A percentile compares a stretch with the other conserved stretches of the same genome.
These are phyloP conservation scores for Amoebophrya sp. DNA, from an alignment of 169 alveolate species.

Conservation along the genomic window DNA sequence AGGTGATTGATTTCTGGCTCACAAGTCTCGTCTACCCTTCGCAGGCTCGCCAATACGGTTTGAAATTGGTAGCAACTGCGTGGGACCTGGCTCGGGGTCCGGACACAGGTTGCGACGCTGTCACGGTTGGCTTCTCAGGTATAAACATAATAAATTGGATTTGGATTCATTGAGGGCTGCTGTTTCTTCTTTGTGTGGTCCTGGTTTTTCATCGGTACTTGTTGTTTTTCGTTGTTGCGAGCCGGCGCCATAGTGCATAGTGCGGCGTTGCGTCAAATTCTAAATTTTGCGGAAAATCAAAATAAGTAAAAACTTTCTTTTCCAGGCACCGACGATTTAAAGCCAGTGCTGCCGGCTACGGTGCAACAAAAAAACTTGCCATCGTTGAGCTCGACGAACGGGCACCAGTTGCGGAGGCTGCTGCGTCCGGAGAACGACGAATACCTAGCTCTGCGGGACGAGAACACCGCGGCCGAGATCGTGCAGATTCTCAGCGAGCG, in stretches of 20 bases:
- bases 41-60: not conserved
- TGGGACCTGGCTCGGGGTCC: not conserved
- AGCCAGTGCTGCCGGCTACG: not conserved
- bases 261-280: no score
- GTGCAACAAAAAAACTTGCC: not conserved
- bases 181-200: no score
- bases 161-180: no score
- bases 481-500: not conserved
- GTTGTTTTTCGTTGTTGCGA: no score
- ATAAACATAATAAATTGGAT: no score
- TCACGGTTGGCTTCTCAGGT: constrained; percentile 19
- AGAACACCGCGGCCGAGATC: not conserved
- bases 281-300: no score
- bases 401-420: not conserved
- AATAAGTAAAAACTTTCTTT: no score
- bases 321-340: not conserved
- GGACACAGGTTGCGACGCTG: not conserved
- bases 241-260: no score
- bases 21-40: not conserved
- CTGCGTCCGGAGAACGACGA: not conserved
- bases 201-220: no score
- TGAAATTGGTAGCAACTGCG: not conserved
- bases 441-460: not conserved
- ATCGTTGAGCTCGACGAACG: not conserved
- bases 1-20: not conserved